Evolutionary conservation across 2,329 filamentous ascomycete species (phyloP).

Genomic region (Pyricularia grisea): DNA sequence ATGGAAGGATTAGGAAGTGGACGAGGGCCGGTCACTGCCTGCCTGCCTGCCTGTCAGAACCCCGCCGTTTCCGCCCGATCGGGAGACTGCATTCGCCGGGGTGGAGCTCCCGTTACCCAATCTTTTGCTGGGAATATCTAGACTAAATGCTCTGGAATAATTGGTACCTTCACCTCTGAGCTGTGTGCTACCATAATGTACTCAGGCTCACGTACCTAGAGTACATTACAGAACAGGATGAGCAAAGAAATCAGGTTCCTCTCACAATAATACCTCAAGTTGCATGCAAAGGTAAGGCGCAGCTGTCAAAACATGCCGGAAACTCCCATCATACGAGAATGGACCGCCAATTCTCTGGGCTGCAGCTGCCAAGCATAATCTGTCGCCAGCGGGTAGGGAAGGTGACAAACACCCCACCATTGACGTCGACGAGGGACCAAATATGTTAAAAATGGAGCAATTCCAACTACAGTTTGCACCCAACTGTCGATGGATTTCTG

Average conservation of each 20-base stretch:
- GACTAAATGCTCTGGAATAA: too few relatives aligned
- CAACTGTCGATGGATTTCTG: background rate
- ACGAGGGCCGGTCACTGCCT: background rate
- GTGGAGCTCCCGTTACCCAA: too few relatives aligned
- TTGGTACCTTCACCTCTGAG: too few relatives aligned
- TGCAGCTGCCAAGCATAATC: background rate
- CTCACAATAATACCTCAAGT: background rate
- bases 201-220: too few relatives aligned
- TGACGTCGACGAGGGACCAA: background rate
- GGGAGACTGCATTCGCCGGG: background rate
- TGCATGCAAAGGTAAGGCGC: background rate
- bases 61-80: background rate
- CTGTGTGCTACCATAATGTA: too few relatives aligned
- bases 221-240: too few relatives aligned
- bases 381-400: background rate
- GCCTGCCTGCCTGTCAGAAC: background rate
- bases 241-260: background rate
- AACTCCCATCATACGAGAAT: background rate
- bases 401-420: background rate
- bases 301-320: background rate
- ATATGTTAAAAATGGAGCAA: background rate
- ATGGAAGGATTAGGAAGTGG: background rate
- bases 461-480: background rate
- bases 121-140: too few relatives aligned
- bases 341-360: background rate